Conservation (phyloP, 2,329 filamentous ascomycete genomes). For the Claviceps sp. region DNA sequence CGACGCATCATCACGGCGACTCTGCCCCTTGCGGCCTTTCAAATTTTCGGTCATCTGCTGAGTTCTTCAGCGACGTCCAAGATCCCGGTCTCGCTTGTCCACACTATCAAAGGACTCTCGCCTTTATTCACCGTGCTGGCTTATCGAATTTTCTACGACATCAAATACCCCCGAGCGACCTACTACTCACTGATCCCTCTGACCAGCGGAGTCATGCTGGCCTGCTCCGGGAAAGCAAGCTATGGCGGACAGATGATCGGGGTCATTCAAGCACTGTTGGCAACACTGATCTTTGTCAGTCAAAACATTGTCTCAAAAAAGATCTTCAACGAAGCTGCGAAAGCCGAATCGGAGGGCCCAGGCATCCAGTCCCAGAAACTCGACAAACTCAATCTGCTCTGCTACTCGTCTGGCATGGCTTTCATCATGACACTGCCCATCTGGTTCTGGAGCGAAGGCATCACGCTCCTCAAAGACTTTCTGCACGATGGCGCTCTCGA, state of each 20-base stretch:
- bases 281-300: conserved; percentile 89
- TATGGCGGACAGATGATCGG: conserved; percentile 81
- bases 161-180: conserved; percentile 74
- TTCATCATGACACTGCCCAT: conserved; percentile 80
- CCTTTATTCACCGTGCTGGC: conserved; percentile 90
- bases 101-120: conserved; percentile 96
- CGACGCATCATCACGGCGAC: conserved; percentile 74
- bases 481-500: conserved; percentile 67
- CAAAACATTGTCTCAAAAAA: conserved; percentile 99
- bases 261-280: conserved; percentile 76
- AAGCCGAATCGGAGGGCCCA: conserved; percentile 62
- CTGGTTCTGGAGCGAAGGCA: conserved; percentile 86
- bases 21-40: conserved; percentile 82
- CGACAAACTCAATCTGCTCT: conserved; percentile 92
- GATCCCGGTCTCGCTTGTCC: conserved; percentile 91
- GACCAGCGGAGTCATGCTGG: conserved; percentile 87
- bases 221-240: conserved; percentile 68
- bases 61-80: conserved; percentile 88
- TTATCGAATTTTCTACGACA: conserved; percentile 79
- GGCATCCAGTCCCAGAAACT: conserved; percentile 59
- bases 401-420: conserved; percentile 90
- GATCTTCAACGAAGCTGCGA: conserved; percentile 87
- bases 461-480: conserved; percentile 63
- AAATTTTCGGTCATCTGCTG: conserved; percentile 84
- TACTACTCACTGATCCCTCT: conserved; percentile 85